A percentile compares a stretch with the other conserved stretches of the same genome.
Evolutionary conservation across 139 green algal genomes (phyloP).

Genomic region (Medakamo hakoo): DNA sequence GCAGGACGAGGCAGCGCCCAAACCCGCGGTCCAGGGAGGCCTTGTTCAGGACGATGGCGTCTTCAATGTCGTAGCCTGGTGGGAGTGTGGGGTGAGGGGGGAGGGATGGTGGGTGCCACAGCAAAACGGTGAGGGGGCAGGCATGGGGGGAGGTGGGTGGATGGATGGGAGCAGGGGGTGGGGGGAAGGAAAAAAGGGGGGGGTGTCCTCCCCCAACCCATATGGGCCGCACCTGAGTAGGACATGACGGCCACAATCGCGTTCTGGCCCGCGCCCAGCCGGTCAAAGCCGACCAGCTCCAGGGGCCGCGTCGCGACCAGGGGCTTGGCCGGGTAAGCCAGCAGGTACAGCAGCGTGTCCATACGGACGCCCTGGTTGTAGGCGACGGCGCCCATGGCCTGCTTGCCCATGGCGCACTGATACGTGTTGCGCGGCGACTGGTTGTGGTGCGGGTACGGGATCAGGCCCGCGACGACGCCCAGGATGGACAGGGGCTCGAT

Average conservation of each 20-base stretch:
- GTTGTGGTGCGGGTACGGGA: conserved; percentile 99
- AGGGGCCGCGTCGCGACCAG: conserved; percentile 96
- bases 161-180: background rate
- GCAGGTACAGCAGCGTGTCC: conserved; percentile 95
- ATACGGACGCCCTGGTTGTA: conserved; percentile 90
- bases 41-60: conserved; percentile 99
- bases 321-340: conserved; percentile 87
- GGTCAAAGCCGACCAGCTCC: conserved; percentile 81
- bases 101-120: background rate
- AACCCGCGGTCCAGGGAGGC: conserved; percentile 89
- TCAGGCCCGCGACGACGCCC: conserved; percentile 91
- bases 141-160: background rate
- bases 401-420: conserved; percentile 98
- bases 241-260: conserved; percentile 94
- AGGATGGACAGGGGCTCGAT: conserved; percentile 98
- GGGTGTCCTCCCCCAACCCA: no score
- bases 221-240: conserved; percentile 75
- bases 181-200: no score
- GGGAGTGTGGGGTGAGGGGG: background rate
- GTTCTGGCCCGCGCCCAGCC: conserved; percentile 95
- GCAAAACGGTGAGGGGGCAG: background rate
- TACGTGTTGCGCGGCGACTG: conserved; percentile 98
- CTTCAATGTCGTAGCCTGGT: conserved; percentile 78
- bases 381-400: conserved; percentile 96
- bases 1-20: conserved; percentile 88